Evolutionary conservation across 2,329 filamentous ascomycete species (phyloP).

Genomic region (Hypoxylon sp.): DNA sequence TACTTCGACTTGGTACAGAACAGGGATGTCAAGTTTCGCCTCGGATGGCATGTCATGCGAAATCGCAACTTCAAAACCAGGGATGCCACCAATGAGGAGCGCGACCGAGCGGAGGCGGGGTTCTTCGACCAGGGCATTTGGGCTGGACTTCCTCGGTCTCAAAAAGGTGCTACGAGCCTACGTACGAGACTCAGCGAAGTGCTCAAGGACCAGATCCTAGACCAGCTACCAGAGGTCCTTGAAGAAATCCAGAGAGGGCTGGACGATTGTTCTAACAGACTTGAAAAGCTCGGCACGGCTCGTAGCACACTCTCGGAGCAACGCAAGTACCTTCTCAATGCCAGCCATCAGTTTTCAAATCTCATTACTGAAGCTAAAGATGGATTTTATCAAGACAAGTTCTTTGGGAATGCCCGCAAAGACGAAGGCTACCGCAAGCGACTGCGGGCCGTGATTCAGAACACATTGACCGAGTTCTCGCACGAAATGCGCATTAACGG

Average conservation of each 20-base stretch:
- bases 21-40: conserved; percentile 60
- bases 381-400: conserved; percentile 52
- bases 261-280: conserved; percentile 43
- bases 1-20: conserved; percentile 62
- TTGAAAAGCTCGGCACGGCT: conserved; percentile 51
- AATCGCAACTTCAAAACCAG: conserved; percentile 54
- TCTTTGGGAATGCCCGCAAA: conserved; percentile 50
- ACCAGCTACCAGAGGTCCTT: conserved; percentile 54
- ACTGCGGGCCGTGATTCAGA: conserved; percentile 53
- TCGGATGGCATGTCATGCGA: conserved; percentile 68
- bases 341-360: conserved; percentile 51
- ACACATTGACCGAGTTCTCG: conserved; percentile 48
- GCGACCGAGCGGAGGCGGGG: conserved; percentile 33
- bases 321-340: conserved; percentile 52
- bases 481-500: conserved; percentile 48
- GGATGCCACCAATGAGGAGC: conserved; percentile 34
- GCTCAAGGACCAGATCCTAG: conserved; percentile 52
- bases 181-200: conserved; percentile 50
- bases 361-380: conserved; percentile 52
- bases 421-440: conserved; percentile 44
- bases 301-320: conserved; percentile 50
- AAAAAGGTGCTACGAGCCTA: conserved; percentile 48
- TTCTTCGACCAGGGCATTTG: conserved; percentile 45
- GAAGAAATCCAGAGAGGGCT: conserved; percentile 52
- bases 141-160: conserved; percentile 35